Evolutionary conservation across 805 yeast genomes (phyloP).

Genomic region (Jamesozyma lodderae): DNA sequence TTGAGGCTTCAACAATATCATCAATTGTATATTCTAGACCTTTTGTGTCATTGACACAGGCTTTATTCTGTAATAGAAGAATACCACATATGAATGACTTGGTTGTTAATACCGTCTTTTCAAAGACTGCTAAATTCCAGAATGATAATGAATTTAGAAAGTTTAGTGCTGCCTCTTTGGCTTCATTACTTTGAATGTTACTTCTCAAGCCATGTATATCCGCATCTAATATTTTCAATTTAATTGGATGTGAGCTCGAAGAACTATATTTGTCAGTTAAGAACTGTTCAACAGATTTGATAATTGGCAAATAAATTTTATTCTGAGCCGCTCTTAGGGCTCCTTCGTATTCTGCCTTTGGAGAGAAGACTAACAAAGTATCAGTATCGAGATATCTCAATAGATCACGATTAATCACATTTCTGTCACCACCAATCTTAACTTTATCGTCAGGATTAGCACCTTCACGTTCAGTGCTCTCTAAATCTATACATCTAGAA

Average conservation of each 20-base stretch:
- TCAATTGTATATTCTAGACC: slow-evolving; percentile 42
- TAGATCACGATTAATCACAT: slow-evolving; percentile 48
- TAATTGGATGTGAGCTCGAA: slow-evolving; percentile 25
- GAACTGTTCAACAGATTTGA: slow-evolving; percentile 53
- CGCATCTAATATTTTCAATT: slow-evolving; percentile 60
- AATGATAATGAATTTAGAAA: slow-evolving; percentile 57
- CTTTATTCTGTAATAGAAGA: slow-evolving; percentile 44
- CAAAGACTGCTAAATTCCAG: slow-evolving; percentile 83
- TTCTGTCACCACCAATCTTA: slow-evolving; percentile 51
- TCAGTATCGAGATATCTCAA: slow-evolving; percentile 89
- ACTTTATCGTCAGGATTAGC: slow-evolving; percentile 40
- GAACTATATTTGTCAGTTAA: slow-evolving; percentile 31
- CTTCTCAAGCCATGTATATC: slow-evolving; percentile 78
- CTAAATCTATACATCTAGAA: slow-evolving; percentile 78
- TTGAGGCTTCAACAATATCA: slow-evolving; percentile 67
- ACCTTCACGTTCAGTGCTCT: slow-evolving; percentile 28
- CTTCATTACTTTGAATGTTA: slow-evolving; percentile 54
- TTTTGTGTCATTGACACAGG: slow-evolving; percentile 2
- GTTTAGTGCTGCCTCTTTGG: slow-evolving; percentile 49
- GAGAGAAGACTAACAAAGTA: slow-evolving; percentile 80
- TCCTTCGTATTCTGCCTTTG: slow-evolving; percentile 75
- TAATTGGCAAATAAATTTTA: slow-evolving; percentile 64
- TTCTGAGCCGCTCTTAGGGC: slow-evolving; percentile 71
- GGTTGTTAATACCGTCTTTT: slow-evolving; percentile 76
- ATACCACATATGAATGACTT: slow-evolving; percentile 83